These are phyloP conservation scores for Syzygium jambos DNA, from an alignment of 345 rosid genomes.

Conservation along the genomic window DNA sequence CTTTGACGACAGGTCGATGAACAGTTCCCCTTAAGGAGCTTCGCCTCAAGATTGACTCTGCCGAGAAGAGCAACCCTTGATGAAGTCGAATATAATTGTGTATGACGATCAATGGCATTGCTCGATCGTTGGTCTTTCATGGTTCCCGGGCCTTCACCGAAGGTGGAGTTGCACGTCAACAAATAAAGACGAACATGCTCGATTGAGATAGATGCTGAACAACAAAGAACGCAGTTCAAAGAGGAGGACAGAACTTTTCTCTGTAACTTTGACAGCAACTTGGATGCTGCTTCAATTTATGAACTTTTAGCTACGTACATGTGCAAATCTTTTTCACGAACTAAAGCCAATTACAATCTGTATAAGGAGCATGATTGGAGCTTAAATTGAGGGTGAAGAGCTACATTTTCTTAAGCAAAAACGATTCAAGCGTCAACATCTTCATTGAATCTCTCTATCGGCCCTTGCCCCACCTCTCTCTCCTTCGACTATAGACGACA, in stretches of 20 bases:
- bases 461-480: not conserved
- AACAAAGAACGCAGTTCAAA: not conserved
- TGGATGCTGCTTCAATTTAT: not conserved
- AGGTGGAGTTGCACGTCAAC: not conserved
- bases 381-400: not conserved
- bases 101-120: not conserved
- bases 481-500: not conserved
- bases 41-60: not conserved
- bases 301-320: not conserved
- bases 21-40: not conserved
- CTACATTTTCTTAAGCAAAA: not conserved
- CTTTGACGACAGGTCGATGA: not conserved
- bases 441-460: not conserved
- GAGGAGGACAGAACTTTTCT: not conserved
- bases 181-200: not conserved
- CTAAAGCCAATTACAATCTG: not conserved
- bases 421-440: not conserved
- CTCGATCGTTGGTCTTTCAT: rapidly evolving
- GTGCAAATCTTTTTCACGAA: not conserved
- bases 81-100: not conserved
- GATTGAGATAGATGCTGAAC: not conserved
- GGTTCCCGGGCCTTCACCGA: not conserved
- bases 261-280: not conserved
- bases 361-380: not conserved
- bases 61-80: not conserved